Evolutionary conservation across 2,329 filamentous ascomycete genomes (phyloP).

Genomic region (Aspergillus glaucus): DNA sequence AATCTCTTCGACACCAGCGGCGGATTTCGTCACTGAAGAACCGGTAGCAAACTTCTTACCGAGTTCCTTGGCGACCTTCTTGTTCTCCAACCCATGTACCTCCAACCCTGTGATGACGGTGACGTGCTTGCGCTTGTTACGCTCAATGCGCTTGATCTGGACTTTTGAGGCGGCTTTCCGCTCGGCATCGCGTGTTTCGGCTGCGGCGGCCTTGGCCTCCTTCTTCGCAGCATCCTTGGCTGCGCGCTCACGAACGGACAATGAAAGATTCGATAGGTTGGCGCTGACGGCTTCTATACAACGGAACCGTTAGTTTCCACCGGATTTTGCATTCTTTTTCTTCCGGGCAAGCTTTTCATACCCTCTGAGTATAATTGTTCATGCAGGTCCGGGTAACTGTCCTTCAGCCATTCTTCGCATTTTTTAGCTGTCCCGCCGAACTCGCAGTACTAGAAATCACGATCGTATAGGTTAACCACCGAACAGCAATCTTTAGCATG

Average conservation of each 20-base stretch:
- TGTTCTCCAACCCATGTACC: slow-evolving; percentile 83
- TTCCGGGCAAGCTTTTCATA: slow-evolving; percentile 35
- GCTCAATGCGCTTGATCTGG: slow-evolving; percentile 91
- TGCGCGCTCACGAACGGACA: slow-evolving; percentile 89
- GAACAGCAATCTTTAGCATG: background rate
- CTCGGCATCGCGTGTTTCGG: slow-evolving; percentile 75
- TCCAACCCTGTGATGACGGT: slow-evolving; percentile 89
- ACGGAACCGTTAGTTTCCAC: background rate
- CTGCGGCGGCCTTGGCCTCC: slow-evolving; percentile 83
- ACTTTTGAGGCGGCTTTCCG: slow-evolving; percentile 76
- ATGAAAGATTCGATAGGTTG: slow-evolving; percentile 75
- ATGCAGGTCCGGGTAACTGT: slow-evolving; percentile 68
- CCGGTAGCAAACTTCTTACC: slow-evolving; percentile 99
- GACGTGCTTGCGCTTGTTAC: slow-evolving; percentile 96
- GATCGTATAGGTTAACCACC: background rate
- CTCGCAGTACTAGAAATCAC: slow-evolving; percentile 76
- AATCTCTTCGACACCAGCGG: slow-evolving; percentile 86
- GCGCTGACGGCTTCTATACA: slow-evolving; percentile 68
- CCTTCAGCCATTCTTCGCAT: slow-evolving; percentile 91
- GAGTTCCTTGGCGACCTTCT: slow-evolving; percentile 93
- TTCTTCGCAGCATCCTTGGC: slow-evolving; percentile 97
- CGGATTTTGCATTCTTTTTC: background rate
- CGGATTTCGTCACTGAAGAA: slow-evolving; percentile 80
- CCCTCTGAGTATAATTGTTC: slow-evolving; percentile 77
- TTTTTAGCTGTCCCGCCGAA: slow-evolving; percentile 95